Base-by-base conservation (phyloP, 805 yeast genomes). In the Suhomyces sp. region DNA sequence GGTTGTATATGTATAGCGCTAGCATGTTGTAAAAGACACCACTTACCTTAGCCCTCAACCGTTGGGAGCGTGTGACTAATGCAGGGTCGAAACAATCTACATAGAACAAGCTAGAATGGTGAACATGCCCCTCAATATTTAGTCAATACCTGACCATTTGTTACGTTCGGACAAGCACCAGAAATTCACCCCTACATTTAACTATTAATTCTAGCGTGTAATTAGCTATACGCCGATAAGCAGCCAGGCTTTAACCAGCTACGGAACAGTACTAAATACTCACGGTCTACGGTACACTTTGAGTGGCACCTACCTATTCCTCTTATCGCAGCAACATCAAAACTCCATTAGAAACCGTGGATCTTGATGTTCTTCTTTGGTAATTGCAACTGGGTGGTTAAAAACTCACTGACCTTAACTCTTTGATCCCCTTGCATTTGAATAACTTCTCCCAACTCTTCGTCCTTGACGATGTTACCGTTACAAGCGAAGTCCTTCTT, bases 401-500 rank as follows among this genome's bases (percentile, higher is more conserved):
- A 84, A 66, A 93, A 93, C 73, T 91, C 97, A 80, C 88, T 84
- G 58, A 93, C 97, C 74, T 93, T 93, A 60, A 90, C 88, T 80
- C 99, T 90, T 80, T 93, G 99, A 72, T 93, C 99, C 74, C 99
- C 99, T 80, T 94, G 98, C 73, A 93, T 80, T 81, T 93, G 99
- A 66, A 93, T 91, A 66, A 93, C 94, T 69, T 93, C 96, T 58
- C 98, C 99, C 76, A 91, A 82, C 70, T 93, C 97, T 47, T 86
- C 90, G 75, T 93, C 98, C 73, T 90, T 91, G 73, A 91, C 97
- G 68, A 93, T 90, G 78, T 92, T 93, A 74, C 99, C 99, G 75
- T 93, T 93, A 78, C 98, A 94, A 61, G 97, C 99, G 72, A 94
- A 93, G 72, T 94, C 98, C 76, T 94, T 94, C 84, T 94, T 93